phyloP scores from a whole-genome alignment of 257 asterid species.

The Fraxinus quadrangulata region DNA sequence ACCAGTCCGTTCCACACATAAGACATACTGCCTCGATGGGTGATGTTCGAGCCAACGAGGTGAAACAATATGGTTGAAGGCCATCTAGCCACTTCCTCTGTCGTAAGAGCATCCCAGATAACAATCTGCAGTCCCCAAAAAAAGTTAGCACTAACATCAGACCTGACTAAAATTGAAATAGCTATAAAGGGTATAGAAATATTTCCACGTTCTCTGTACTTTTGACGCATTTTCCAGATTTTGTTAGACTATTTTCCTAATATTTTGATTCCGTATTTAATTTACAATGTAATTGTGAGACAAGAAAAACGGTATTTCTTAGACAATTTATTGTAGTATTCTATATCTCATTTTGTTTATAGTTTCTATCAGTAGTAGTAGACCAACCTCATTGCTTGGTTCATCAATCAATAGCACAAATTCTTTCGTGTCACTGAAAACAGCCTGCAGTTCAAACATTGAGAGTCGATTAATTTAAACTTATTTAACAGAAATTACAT shows the following conservation, averaged over 20 bases:
- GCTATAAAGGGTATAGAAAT: not conserved
- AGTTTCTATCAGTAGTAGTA: not conserved
- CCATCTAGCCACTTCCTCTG: conserved; percentile 77
- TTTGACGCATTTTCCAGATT: not conserved
- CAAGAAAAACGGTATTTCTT: not conserved
- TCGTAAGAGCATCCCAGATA: conserved; percentile 76
- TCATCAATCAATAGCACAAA: conserved; percentile 63
- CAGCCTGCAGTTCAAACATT: conserved; percentile 50
- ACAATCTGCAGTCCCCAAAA: conserved; percentile 53
- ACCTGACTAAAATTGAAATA: not conserved
- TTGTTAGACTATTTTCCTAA: not conserved
- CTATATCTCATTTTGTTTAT: not conserved
- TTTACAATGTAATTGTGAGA: no score
- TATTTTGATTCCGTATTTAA: not conserved
- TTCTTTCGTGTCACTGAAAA: conserved; percentile 70
- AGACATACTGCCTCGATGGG: conserved; percentile 64
- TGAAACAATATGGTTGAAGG: conserved; percentile 71
- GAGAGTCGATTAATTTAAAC: not conserved
- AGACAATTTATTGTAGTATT: no score
- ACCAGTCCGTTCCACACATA: conserved; percentile 71
- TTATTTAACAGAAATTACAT: no score
- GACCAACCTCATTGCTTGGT: conserved; percentile 59
- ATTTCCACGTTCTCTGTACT: not conserved
- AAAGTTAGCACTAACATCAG: conserved; percentile 6
- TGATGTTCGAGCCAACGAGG: conserved; percentile 87